Conservation (phyloP, 2,329 filamentous ascomycete genomes). For the Didymella keratinophila region DNA sequence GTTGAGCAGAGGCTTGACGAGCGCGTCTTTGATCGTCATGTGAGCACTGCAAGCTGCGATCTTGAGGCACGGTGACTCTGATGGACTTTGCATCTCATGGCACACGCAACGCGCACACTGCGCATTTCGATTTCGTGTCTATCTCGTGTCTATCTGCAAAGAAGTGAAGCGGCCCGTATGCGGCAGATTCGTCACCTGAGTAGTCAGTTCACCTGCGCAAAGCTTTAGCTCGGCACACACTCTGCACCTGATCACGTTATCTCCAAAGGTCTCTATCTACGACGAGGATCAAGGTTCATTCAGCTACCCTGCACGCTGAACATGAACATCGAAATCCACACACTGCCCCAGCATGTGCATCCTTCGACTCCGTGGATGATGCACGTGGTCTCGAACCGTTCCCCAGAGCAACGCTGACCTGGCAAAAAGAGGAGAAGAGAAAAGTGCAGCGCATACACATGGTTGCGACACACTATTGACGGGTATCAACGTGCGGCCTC, state of each 20-base stretch:
- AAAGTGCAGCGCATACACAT: background rate
- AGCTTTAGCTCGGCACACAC: slow-evolving; percentile 2
- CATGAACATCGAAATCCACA: background rate
- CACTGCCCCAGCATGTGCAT: background rate
- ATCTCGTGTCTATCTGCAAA: background rate
- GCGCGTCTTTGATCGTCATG: slow-evolving; percentile 17
- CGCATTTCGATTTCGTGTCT: background rate
- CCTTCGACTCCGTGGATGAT: slow-evolving; percentile 3
- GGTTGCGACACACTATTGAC: slow-evolving; percentile 1
- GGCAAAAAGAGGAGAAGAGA: background rate
- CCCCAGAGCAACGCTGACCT: slow-evolving; percentile 5
- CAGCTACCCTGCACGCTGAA: background rate
- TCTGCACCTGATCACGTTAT: slow-evolving; percentile 3
- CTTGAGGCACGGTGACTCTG: slow-evolving; percentile 10
- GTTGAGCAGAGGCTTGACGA: slow-evolving; percentile 8
- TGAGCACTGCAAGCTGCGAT: slow-evolving; percentile 14
- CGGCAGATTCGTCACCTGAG: slow-evolving; percentile 1
- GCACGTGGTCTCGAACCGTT: slow-evolving; percentile 3
- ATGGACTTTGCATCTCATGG: background rate
- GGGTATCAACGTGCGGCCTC: background rate
- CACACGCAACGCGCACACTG: background rate
- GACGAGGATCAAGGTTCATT: slow-evolving; percentile 1
- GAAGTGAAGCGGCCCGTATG: slow-evolving; percentile 5
- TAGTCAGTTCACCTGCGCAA: slow-evolving; percentile 1
- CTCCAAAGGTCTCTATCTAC: background rate